phyloP scores from a whole-genome alignment of 2,329 filamentous ascomycete genomes.

The Ciborinia camelliae region DNA sequence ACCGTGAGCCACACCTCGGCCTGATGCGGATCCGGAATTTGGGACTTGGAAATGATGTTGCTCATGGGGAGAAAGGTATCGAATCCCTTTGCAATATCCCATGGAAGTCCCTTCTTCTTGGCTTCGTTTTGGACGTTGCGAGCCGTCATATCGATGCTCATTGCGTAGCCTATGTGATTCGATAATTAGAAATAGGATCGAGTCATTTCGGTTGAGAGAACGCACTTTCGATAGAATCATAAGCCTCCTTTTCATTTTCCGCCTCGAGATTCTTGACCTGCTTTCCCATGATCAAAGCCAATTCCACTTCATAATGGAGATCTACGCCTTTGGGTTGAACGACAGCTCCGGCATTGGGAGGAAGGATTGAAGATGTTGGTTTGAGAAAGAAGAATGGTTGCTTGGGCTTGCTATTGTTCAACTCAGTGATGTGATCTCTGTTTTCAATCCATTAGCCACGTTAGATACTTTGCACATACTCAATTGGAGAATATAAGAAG shows the following conservation, averaged over 20 bases:
- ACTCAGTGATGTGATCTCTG: conserved; percentile 89
- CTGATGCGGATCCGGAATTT: conserved; percentile 83
- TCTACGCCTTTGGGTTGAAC: conserved; percentile 78
- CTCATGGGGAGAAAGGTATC: conserved; percentile 94
- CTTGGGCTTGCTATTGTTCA: conserved; percentile 82
- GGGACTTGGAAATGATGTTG: conserved; percentile 72
- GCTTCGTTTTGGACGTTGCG: conserved; percentile 94
- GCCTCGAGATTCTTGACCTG: conserved; percentile 70
- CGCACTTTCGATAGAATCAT: conserved; percentile 78
- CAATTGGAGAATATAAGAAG: conserved; percentile 15
- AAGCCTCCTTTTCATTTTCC: conserved; percentile 68
- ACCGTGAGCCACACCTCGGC: conserved; percentile 83
- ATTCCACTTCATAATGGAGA: conserved; percentile 92
- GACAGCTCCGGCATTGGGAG: conserved; percentile 73
- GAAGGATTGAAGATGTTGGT: conserved; percentile 80
- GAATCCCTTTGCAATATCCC: conserved; percentile 95
- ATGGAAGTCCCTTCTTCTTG: conserved; percentile 94
- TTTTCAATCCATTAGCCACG: not conserved
- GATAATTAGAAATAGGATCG: conserved; percentile 15
- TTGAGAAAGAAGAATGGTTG: conserved; percentile 99
- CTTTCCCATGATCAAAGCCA: conserved; percentile 86
- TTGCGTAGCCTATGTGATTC: conserved; percentile 64
- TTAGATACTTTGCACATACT: not conserved
- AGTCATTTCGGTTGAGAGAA: conserved; percentile 3
- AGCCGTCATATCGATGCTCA: conserved; percentile 96